Base-by-base conservation (phyloP, 352 stramenopile genomes). In the Phytophthora crassamura region DNA sequence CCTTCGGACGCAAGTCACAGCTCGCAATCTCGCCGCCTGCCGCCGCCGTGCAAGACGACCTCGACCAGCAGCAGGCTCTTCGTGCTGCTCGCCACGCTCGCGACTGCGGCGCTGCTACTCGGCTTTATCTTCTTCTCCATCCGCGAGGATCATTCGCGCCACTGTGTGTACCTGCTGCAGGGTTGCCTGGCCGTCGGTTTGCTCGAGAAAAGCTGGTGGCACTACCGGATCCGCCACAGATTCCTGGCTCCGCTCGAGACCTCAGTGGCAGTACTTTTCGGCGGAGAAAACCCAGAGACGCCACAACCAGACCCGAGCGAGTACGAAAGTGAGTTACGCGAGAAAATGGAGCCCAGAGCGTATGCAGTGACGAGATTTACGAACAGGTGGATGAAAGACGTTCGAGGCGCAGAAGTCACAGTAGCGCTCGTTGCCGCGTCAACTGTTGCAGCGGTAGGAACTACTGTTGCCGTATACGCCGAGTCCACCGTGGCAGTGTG, bases 171-270 rank as follows among this genome's bases (percentile, higher is more conserved):
- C 30, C 55, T 89, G n/a, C 52, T 90, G 6, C 70, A 72, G 10
- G 52, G 72, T 8, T 81, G 77, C 41, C 68, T 86, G 15, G 73
- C 71, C 20, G 49, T 89, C 11, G 78, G 52, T 1, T 63, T 65
- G 15, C 70, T 84, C 35, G 63, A 91, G 65, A 73, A 82, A 41
- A 82, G 69, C 57, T 89, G 80, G 78, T 88, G 80, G 79, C 70
- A 80, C 45, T 88, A 84, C 45, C 79, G 82, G 39, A 82, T 89
- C 48, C 76, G 82, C n/a, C 71, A 82, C 36, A 76, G 82, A 16
- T 72, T 90, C 16, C 41, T 89, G 58, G 53, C 80, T 2, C 55
- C 83, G 25, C 55, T 80, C 7, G 54, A 66, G 7, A 35, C 66
- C 3, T 65, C 69, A 0, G 45, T 66, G 0, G 32, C 64, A 1